Conservation (phyloP, 116 monocot genomes). For the Trichopus zeylanicus region DNA sequence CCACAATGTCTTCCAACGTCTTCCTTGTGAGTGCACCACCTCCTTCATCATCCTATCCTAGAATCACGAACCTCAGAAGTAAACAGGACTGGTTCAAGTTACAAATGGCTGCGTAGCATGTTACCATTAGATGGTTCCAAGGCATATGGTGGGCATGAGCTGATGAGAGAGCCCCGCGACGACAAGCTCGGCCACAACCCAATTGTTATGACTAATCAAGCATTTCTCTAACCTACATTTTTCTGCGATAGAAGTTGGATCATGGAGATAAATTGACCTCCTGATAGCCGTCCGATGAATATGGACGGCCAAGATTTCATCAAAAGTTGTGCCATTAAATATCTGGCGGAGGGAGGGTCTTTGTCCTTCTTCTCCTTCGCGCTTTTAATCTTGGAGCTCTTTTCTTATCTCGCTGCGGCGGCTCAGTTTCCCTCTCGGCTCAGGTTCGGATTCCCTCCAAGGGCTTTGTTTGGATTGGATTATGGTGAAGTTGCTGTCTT, state of each 20-base stretch:
- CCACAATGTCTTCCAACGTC: constrained; percentile 30
- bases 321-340: background rate
- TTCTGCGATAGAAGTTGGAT: too few species aligned
- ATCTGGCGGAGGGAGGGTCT: background rate
- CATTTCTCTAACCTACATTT: too few species aligned
- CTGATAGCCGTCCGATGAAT: background rate
- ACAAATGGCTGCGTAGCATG: too few species aligned
- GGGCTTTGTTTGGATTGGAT: background rate
- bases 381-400: too few species aligned
- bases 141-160: constrained; percentile 33
- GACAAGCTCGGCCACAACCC: constrained; percentile 36
- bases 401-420: too few species aligned
- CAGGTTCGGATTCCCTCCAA: too few species aligned
- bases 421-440: too few species aligned
- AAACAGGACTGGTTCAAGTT: too few species aligned
- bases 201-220: constrained; percentile 55
- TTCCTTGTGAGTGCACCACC: constrained; percentile 35
- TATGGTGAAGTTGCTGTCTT: background rate
- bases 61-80: too few species aligned
- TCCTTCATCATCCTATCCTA: constrained; percentile 64
- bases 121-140: constrained; percentile 45
- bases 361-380: too few species aligned
- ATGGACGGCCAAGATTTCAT: background rate
- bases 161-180: constrained; percentile 22
- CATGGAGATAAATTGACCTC: too few species aligned